These are phyloP conservation scores for Salinomyces thailandicus DNA, from an alignment of 2,329 filamentous ascomycete species.

Conservation along the genomic window DNA sequence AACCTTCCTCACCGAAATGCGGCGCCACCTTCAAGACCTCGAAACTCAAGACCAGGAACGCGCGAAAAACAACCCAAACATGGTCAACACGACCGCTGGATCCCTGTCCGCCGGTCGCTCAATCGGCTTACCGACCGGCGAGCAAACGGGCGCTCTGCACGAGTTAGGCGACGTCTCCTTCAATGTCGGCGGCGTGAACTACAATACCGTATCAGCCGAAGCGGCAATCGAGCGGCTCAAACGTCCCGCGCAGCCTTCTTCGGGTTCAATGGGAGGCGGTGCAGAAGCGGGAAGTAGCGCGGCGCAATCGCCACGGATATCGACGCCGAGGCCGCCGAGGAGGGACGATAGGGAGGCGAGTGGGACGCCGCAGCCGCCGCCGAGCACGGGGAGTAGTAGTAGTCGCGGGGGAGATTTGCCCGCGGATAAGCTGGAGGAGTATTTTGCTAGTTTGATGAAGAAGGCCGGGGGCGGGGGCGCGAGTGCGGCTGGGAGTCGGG, in stretches of 20 bases:
- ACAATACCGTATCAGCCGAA: slow-evolving; percentile 24
- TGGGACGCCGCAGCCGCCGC: slow-evolving; percentile 3
- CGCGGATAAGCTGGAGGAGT: slow-evolving; percentile 47
- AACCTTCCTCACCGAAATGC: slow-evolving; percentile 26
- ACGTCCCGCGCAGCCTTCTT: slow-evolving; percentile 9
- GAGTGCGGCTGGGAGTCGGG: slow-evolving; percentile 7
- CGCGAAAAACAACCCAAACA: slow-evolving; percentile 19
- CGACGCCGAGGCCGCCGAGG: slow-evolving; percentile 14
- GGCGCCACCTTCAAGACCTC: slow-evolving; percentile 58
- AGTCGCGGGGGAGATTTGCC: slow-evolving; percentile 43
- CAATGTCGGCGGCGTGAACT: slow-evolving; percentile 93
- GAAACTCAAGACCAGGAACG: slow-evolving; percentile 55
- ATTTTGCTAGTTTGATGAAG: slow-evolving; percentile 50
- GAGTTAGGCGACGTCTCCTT: slow-evolving; percentile 42
- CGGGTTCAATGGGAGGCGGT: neutral
- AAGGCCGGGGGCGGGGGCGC: slow-evolving; percentile 29
- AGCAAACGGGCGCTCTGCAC: slow-evolving; percentile 24
- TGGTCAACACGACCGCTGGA: slow-evolving; percentile 4
- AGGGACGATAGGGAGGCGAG: slow-evolving; percentile 9
- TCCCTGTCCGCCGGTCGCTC: slow-evolving; percentile 5
- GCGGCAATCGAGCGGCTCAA: slow-evolving; percentile 26
- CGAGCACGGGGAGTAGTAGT: slow-evolving; percentile 14
- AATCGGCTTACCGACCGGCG: slow-evolving; percentile 26
- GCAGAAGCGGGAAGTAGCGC: neutral
- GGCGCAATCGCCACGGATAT: slow-evolving; percentile 2